Evolutionary conservation across 345 rosid genomes (phyloP), one percentile per base, ranked within the genome.

Genomic region (Hirschfeldia incana): DNA sequence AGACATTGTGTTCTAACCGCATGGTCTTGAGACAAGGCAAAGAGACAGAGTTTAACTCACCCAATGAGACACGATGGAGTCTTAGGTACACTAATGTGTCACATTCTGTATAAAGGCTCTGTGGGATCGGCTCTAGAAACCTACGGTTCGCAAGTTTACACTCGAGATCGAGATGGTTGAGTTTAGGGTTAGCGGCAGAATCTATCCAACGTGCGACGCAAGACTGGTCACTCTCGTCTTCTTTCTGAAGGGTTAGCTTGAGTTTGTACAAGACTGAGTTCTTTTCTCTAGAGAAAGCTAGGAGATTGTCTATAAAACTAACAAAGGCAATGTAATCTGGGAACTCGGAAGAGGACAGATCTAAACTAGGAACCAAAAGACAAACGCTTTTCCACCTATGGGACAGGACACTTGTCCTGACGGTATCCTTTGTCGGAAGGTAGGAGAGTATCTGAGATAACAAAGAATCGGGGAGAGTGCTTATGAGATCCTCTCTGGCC

Each of bases 131-230:
- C 16, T 76, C 80, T 7, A 76, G 9, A 21, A 10, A 76, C 21
- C 32, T 5, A 68, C 79, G 79, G n/a, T 76, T 58, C 39, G 33
- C 53, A 36, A 63, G 70, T 2, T 3, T 1, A 36, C 76, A 77
- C 57, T 63, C 80, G 27, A 70, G 32, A 63, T 70, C 80, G 51
- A 77, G 76, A 77, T 63, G 42, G 4, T 70, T 0, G 8, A 77
- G 17, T 27, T 77, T 51, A 77, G 44, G 32, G 3, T 1, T 62
- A 64, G 5, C 65, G 1, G 36, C 58, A 64, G 29, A 21, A 30
- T 70, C 70, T 9, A 63, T 11, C 76, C 71, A 77, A 0, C 65
- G 57, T 0, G 71, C 28, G 11, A 70, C 58, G 8, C 65, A 70
- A 12, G 46, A 26, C 10, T 4, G 65, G 4, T 49, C 76, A 6